Evolutionary conservation across 192 early-diverging fungal genomes (phyloP).

Genomic region (Pecoramyces ruminantium): DNA sequence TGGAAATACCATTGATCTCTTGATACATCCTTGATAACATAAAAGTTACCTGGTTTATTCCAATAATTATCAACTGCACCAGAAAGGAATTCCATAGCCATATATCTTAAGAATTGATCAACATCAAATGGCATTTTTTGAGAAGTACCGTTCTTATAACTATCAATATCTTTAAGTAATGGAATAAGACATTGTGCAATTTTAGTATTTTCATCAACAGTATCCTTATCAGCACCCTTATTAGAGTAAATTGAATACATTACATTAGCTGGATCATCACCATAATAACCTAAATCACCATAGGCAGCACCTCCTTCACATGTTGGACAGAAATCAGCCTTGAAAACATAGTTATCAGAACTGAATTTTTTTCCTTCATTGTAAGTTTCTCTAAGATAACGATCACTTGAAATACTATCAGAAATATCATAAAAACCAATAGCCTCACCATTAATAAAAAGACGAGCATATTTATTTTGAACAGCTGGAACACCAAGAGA

Average conservation of each 20-base stretch:
- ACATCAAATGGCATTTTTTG: background rate
- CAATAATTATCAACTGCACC: background rate
- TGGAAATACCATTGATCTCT: background rate
- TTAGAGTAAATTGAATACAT: background rate
- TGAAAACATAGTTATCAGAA: background rate
- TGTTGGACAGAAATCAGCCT: background rate
- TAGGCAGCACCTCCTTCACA: background rate
- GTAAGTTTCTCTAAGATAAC: background rate
- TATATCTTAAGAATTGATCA: background rate
- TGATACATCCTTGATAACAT: background rate
- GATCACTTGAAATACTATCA: background rate
- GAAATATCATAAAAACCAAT: background rate
- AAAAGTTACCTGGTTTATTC: background rate
- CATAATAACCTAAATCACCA: background rate
- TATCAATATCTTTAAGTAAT: background rate
- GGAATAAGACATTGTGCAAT: background rate
- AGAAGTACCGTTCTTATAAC: background rate
- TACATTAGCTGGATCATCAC: background rate
- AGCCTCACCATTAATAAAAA: background rate
- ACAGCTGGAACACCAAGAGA: background rate
- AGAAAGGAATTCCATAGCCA: background rate
- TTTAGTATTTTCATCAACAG: background rate
- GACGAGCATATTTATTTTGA: background rate
- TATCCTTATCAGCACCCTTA: background rate
- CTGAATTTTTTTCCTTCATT: background rate